A percentile compares a stretch with the other conserved stretches of the same genome.
Conservation (phyloP, 2,329 filamentous ascomycete genomes). For the Thielaviopsis musarum region DNA sequence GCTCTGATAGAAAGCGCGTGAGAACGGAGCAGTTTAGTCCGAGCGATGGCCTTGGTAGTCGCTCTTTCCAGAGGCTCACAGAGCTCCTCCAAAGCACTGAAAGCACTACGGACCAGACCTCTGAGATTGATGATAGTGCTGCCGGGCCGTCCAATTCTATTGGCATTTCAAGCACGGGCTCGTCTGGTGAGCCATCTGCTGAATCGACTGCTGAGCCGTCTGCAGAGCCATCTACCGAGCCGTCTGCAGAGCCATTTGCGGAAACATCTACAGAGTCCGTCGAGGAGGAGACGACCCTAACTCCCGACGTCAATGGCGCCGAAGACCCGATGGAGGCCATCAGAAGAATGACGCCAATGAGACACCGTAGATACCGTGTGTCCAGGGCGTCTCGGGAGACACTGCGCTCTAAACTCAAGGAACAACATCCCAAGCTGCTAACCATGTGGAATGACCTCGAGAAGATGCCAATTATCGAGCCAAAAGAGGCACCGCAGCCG, state of each 20-base stretch:
- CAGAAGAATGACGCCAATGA: neutral
- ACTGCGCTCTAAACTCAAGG: conserved; percentile 4
- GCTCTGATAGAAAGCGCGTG: neutral
- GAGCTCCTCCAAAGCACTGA: too few species aligned
- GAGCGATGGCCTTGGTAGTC: too few species aligned
- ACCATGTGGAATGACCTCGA: conserved; percentile 76
- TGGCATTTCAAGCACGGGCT: too few species aligned
- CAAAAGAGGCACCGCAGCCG: conserved; percentile 34
- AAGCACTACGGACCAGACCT: too few species aligned
- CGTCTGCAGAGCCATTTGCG: neutral
- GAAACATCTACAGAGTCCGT: neutral
- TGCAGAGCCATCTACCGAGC: too few species aligned
- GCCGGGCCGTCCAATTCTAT: too few species aligned
- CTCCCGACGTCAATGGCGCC: neutral
- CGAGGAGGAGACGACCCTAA: neutral
- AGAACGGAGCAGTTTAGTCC: too few species aligned
- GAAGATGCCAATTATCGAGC: conserved; percentile 47
- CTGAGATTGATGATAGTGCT: too few species aligned
- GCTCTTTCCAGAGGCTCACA: too few species aligned
- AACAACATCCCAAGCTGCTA: conserved; percentile 57
- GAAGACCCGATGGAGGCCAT: neutral
- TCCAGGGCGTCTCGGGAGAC: neutral
- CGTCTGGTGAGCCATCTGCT: neutral
- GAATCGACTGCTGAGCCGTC: neutral
- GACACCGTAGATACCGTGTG: neutral